These are phyloP conservation scores for Penstemon barbatus DNA, from an alignment of 257 asterid species.

Conservation along the genomic window DNA sequence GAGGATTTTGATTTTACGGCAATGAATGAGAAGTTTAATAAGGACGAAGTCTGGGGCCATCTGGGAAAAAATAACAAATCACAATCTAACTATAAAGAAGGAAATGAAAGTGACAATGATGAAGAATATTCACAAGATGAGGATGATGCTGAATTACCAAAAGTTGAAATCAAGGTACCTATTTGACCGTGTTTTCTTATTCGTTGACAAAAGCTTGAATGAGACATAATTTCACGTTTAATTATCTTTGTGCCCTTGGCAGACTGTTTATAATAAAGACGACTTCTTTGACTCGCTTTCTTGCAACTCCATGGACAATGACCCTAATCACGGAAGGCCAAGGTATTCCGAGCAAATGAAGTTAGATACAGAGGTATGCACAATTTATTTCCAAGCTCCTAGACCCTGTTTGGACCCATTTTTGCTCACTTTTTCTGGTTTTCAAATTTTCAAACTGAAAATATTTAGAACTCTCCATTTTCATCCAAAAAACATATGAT, in stretches of 20 bases:
- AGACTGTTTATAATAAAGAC: constrained; percentile 86
- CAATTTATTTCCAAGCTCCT: neutral
- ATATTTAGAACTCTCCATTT: too few species aligned
- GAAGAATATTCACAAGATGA: constrained; percentile 58
- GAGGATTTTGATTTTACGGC: constrained; percentile 96
- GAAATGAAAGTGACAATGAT: constrained; percentile 53
- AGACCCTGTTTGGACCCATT: neutral
- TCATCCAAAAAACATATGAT: too few species aligned
- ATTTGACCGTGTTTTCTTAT: constrained; percentile 2
- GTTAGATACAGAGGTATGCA: constrained; percentile 82
- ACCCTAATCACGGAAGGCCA: constrained; percentile 65
- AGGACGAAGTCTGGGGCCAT: constrained; percentile 99
- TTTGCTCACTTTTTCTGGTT: neutral
- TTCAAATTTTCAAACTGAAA: neutral
- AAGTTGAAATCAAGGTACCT: constrained; percentile 62
- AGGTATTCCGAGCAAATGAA: constrained; percentile 93
- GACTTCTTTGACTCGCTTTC: constrained; percentile 90
- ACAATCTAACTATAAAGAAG: constrained; percentile 47
- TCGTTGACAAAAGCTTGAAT: neutral
- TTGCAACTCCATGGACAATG: constrained; percentile 49
- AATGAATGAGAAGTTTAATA: constrained; percentile 95
- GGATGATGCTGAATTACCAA: constrained; percentile 53
- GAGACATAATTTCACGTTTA: neutral
- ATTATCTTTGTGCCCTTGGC: constrained; percentile 31
- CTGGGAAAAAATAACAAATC: constrained; percentile 69